These are phyloP conservation scores for Fusarium sacchari DNA, from an alignment of 2,329 filamentous ascomycete species.

Conservation along the genomic window DNA sequence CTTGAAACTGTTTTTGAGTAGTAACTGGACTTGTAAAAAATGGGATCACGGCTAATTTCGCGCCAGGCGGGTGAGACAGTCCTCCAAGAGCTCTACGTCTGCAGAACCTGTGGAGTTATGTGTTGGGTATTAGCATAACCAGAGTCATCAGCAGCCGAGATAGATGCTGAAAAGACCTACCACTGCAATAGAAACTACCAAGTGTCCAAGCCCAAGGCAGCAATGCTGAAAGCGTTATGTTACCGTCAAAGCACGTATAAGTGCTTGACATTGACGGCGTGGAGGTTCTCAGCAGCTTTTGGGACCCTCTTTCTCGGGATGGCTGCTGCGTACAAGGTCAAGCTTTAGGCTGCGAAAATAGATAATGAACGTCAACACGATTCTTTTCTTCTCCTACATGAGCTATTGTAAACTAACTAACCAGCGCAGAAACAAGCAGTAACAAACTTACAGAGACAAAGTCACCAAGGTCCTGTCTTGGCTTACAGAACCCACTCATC, in stretches of 20 bases:
- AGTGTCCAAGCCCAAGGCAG: too few species aligned
- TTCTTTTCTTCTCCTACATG: background rate
- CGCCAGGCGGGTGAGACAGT: background rate
- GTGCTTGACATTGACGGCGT: too few species aligned
- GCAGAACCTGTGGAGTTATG: too few species aligned
- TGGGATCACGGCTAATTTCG: background rate
- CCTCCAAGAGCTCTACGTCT: background rate
- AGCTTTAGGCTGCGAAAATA: background rate
- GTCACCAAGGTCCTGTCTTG: too few species aligned
- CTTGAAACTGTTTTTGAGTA: background rate
- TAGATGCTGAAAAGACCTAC: background rate
- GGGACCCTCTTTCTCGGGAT: too few species aligned
- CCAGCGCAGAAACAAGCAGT: background rate
- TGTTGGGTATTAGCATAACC: too few species aligned
- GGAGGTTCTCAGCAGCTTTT: too few species aligned
- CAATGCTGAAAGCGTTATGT: too few species aligned
- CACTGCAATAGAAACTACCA: background rate
- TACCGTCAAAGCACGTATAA: too few species aligned
- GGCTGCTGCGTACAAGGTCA: background rate
- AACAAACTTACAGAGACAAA: background rate
- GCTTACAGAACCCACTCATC: too few species aligned
- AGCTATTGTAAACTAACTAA: background rate
- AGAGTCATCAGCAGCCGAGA: too few species aligned
- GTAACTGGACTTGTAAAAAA: background rate
- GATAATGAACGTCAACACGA: background rate